phyloP scores from a whole-genome alignment of 257 asterid genomes.

The Jacaranda mimosifolia region DNA sequence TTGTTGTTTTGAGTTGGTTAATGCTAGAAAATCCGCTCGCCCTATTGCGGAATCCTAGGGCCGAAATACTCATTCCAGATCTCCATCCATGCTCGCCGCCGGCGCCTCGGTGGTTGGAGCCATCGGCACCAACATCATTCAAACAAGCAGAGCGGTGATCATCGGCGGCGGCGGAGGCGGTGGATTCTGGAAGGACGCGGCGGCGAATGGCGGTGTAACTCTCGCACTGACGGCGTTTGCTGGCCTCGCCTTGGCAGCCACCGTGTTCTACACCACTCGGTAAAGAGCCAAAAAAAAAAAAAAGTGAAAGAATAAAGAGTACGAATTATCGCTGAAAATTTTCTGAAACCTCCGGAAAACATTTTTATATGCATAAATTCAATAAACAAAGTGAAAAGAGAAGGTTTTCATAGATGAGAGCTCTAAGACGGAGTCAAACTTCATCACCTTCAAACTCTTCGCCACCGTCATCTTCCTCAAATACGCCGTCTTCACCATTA shows the following conservation, averaged over 20 bases:
- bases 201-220: slow-evolving; percentile 62
- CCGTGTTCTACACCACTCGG: slow-evolving; percentile 65
- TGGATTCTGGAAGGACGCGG: slow-evolving; percentile 50
- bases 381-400: slow-evolving; percentile 6
- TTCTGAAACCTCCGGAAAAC: slow-evolving; percentile 25
- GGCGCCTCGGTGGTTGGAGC: slow-evolving; percentile 49
- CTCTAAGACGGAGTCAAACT: slow-evolving; percentile 87
- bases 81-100: slow-evolving; percentile 51
- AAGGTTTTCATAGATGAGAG: slow-evolving; percentile 74
- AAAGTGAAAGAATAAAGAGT: background rate
- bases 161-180: slow-evolving; percentile 48
- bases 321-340: slow-evolving; percentile 10
- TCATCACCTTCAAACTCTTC: slow-evolving; percentile 81
- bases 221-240: slow-evolving; percentile 81
- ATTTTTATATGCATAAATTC: too few species aligned
- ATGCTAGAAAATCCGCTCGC: slow-evolving; percentile 66
- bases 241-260: slow-evolving; percentile 84
- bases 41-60: slow-evolving; percentile 51
- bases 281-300: slow-evolving; percentile 37
- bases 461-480: slow-evolving; percentile 73
- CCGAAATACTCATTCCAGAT: slow-evolving; percentile 48
- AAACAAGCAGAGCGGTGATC: slow-evolving; percentile 47
- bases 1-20: slow-evolving; percentile 51
- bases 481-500: slow-evolving; percentile 54
- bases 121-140: slow-evolving; percentile 49